A percentile compares a stretch with the other conserved stretches of the same genome.
Evolutionary conservation across 768 basidiomycete genomes (phyloP).

Genomic region (Rhodosporidiobolus odoratus): DNA sequence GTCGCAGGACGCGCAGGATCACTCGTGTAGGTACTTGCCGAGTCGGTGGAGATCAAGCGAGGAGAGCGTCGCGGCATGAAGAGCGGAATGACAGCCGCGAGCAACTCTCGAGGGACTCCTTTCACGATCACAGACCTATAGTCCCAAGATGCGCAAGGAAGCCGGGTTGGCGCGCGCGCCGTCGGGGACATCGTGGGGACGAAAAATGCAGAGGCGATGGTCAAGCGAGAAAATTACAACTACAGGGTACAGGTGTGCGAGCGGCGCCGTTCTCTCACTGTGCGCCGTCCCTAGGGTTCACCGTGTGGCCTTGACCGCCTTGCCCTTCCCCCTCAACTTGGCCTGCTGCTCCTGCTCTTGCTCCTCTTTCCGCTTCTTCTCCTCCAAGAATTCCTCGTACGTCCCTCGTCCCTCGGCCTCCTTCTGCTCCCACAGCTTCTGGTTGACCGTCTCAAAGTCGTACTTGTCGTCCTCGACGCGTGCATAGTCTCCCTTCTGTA

Average conservation of each 20-base stretch:
- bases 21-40: no score
- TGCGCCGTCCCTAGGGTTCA: constrained; percentile 6
- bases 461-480: constrained; percentile 25
- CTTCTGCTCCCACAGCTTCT: constrained; percentile 34
- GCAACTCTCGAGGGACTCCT: no score
- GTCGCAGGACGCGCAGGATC: no score
- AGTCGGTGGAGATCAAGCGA: no score
- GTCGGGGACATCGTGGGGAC: no score
- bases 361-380: constrained; percentile 14
- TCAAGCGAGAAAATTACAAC: not conserved
- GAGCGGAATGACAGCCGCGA: no score
- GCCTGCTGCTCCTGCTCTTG: not conserved
- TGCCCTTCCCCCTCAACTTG: constrained; percentile 6
- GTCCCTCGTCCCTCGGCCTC: constrained; percentile 23
- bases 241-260: not conserved
- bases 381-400: constrained; percentile 26
- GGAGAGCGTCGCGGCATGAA: no score
- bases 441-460: constrained; percentile 35
- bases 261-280: not conserved
- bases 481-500: constrained; percentile 37
- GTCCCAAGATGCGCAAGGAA: no score
- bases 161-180: no score
- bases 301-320: constrained; percentile 24
- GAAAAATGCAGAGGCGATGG: not conserved
- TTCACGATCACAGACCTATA: no score